Base-by-base conservation (phyloP, 305 asterid genomes). In the Plantago lanceolata region DNA sequence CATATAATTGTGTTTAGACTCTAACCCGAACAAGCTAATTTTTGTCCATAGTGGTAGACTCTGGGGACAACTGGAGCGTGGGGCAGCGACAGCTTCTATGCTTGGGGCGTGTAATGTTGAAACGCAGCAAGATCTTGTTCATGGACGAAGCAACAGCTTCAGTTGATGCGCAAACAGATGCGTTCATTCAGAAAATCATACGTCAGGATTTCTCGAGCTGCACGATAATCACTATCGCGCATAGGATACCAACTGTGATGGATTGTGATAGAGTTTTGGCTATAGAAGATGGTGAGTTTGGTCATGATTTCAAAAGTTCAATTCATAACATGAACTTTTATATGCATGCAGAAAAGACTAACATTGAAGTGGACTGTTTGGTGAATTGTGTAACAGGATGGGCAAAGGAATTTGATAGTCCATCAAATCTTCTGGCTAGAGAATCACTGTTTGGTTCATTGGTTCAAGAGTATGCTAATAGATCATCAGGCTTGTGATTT, bases 141-240 rank as follows among this genome's bases (percentile, higher is more conserved):
- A 84, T 85, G 88, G 92, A 85, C 31, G 86, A 85, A 68, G 92
- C 92, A 37, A 85, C 92, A 1, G 88, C 92, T 15, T 85, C 91
- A 2, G 84, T 84, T 2, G 88, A 85, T 73, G 80, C 92, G 17
- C 79, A 76, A 11, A 85, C 92, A 0, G 92, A 85, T 48, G 78
- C 70, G 6, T 71, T 70, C 51, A 78, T 84, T 49, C 88, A 84
- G 64, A 72, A 61, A 59, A 76, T 82, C 64, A 80, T 84, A 48
- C 80, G 85, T 0, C 76, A 85, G 9, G 88, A 85, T 70, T 85
- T 85, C 77, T 31, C 67, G 4, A 24, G 70, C 4, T 82, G 88
- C 78, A 82, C 86, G 4, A 70, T 82, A 3, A 76, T 85, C 63
- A 85, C 78, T 18, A 79, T 82, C 33, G 88, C 92, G 14, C 92